Percentiles rank a stretch among this genome's conserved stretches.
Evolutionary conservation across 805 yeast species (phyloP).

Genomic region (Pachysolen tannophilus): DNA sequence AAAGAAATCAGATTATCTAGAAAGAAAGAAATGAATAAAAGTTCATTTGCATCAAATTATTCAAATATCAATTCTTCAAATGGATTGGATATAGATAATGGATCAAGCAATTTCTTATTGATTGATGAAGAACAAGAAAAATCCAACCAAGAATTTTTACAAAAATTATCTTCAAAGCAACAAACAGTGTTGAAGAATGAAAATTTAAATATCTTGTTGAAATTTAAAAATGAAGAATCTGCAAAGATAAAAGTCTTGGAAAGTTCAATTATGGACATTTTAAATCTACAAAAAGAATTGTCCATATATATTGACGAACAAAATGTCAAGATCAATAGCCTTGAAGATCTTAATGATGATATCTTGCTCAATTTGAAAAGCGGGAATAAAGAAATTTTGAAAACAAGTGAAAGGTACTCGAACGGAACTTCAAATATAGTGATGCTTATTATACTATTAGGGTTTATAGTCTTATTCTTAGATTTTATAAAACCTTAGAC

Average conservation of each 20-base stretch:
- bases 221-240: slow-evolving; percentile 51
- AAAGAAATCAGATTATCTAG: slow-evolving; percentile 41
- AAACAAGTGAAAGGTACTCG: neutral
- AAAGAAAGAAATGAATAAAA: slow-evolving; percentile 27
- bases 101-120: slow-evolving; percentile 11
- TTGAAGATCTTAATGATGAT: slow-evolving; percentile 2
- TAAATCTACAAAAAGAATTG: slow-evolving; percentile 32
- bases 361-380: slow-evolving; percentile 1
- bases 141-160: neutral
- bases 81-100: slow-evolving; percentile 16
- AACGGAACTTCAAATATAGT: neutral
- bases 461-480: neutral
- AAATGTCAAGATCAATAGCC: slow-evolving; percentile 2
- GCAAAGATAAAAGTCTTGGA: slow-evolving; percentile 54
- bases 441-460: neutral
- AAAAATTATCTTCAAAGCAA: slow-evolving; percentile 42
- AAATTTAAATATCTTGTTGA: slow-evolving; percentile 43
- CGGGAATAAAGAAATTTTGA: slow-evolving; percentile 3
- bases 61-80: slow-evolving; percentile 26
- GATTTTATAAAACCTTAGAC: neutral
- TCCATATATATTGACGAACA: slow-evolving; percentile 1
- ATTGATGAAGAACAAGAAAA: slow-evolving; percentile 2
- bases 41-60: slow-evolving; percentile 12
- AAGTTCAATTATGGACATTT: slow-evolving; percentile 60
- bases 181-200: slow-evolving; percentile 50